These are phyloP conservation scores for Phytopythium helicoides DNA, from an alignment of 352 stramenopile genomes.

Conservation along the genomic window DNA sequence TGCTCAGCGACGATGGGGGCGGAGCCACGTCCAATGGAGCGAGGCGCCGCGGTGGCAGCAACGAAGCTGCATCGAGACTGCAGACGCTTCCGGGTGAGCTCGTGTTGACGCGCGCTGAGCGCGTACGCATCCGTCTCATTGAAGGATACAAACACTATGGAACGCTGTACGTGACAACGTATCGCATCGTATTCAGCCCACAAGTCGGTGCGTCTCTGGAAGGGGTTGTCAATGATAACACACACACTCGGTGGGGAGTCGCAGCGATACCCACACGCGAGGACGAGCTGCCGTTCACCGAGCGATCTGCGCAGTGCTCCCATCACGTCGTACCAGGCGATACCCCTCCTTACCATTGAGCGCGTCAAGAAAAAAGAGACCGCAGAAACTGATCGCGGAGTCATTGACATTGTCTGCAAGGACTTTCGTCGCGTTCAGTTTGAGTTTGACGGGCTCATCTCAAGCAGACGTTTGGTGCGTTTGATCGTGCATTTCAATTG, in stretches of 20 bases:
- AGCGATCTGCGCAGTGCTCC: constrained; percentile 40
- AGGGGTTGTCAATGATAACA: constrained; percentile 7
- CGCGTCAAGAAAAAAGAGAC: constrained; percentile 75
- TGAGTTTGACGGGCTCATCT: constrained; percentile 67
- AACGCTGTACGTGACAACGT: constrained; percentile 79
- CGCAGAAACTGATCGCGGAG: constrained; percentile 65
- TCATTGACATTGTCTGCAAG: constrained; percentile 76
- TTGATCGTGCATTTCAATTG: constrained; percentile 61
- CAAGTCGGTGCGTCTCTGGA: not conserved
- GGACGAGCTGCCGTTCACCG: constrained; percentile 39
- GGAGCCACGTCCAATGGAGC: too few relatives aligned
- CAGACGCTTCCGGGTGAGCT: constrained; percentile 68
- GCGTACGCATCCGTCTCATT: constrained; percentile 57
- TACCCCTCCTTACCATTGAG: constrained; percentile 68
- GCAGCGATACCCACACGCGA: constrained; percentile 19
- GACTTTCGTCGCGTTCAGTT: constrained; percentile 82
- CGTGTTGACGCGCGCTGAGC: constrained; percentile 57
- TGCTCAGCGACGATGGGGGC: constrained; percentile 4
- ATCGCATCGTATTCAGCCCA: constrained; percentile 75
- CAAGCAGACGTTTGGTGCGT: constrained; percentile 77
- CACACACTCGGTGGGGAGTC: constrained; percentile 2
- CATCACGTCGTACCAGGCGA: constrained; percentile 60
- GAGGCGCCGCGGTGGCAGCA: not conserved
- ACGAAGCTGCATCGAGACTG: constrained; percentile 20
- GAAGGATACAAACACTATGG: constrained; percentile 45